These are phyloP conservation scores for Austropuccinia psidii DNA, from an alignment of 1,284 basidiomycete genomes.

Conservation along the genomic window DNA sequence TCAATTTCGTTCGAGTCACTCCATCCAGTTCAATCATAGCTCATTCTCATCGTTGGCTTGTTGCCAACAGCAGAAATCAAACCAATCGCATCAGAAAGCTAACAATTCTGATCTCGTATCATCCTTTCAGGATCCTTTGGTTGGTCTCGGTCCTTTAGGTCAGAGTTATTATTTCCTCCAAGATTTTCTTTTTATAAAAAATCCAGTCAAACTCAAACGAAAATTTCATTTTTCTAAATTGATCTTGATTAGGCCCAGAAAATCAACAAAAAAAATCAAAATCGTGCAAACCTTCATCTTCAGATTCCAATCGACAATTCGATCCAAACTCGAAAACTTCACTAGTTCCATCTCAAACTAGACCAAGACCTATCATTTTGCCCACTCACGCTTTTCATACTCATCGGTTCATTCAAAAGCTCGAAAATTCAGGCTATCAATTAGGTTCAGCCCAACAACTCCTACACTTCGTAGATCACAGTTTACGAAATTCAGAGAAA, in stretches of 20 bases:
- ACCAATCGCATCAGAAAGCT: too few species aligned
- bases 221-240: background rate
- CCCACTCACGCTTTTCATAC: slow-evolving; percentile 34
- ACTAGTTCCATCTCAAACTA: background rate
- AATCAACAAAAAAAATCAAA: background rate
- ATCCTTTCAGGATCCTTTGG: slow-evolving; percentile 34
- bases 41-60: too few species aligned
- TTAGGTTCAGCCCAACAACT: slow-evolving; percentile 9
- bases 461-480: background rate
- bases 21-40: too few species aligned
- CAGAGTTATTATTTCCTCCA: slow-evolving; percentile 10
- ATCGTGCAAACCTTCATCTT: background rate
- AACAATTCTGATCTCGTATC: slow-evolving; percentile 13
- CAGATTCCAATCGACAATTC: background rate
- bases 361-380: slow-evolving; percentile 1
- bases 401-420: slow-evolving; percentile 23
- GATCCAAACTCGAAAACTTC: background rate
- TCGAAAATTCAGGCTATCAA: slow-evolving; percentile 10
- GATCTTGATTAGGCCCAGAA: background rate
- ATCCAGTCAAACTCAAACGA: background rate
- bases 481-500: slow-evolving; percentile 21
- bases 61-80: too few species aligned
- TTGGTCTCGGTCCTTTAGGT: slow-evolving; percentile 35
- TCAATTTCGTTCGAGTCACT: too few species aligned
- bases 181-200: background rate